Evolutionary conservation across 208 protist species (phyloP).

Genomic region (Leishmania aethiopica): DNA sequence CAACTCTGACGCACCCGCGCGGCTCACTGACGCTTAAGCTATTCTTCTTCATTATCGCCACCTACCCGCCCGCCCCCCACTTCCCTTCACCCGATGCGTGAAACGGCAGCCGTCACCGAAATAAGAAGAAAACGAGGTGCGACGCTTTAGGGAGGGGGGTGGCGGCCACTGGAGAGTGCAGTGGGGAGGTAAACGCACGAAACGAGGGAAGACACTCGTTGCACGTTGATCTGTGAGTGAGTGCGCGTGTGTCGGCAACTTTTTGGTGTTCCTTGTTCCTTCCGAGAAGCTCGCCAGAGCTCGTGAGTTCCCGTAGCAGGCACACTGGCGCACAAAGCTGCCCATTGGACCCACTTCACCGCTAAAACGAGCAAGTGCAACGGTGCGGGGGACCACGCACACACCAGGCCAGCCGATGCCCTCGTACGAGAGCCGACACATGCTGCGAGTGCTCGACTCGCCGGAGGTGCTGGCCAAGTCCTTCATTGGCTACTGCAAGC

Average conservation of each 20-base stretch:
- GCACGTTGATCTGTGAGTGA: background rate
- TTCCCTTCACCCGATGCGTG: background rate
- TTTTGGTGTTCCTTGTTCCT: background rate
- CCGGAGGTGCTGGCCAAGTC: constrained; percentile 44
- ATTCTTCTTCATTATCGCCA: background rate
- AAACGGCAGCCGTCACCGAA: background rate
- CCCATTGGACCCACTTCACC: background rate
- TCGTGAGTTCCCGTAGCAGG: background rate
- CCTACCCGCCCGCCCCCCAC: background rate
- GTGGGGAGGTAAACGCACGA: background rate
- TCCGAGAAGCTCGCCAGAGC: background rate
- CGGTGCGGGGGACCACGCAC: background rate
- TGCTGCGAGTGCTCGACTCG: constrained; percentile 61
- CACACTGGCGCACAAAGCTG: background rate
- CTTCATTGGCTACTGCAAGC: constrained; percentile 71
- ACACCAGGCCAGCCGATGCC: constrained; percentile 35
- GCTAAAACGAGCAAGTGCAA: background rate
- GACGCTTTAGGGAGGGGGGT: background rate
- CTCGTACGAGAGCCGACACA: constrained; percentile 61
- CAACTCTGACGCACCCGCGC: background rate
- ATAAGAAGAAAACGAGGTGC: background rate
- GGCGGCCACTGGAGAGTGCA: background rate
- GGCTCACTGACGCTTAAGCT: too few species aligned
- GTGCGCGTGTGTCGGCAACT: background rate
- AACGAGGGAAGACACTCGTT: background rate